Evolutionary conservation across 2,329 filamentous ascomycete genomes (phyloP).

Genomic region (Microsporum audouinii): DNA sequence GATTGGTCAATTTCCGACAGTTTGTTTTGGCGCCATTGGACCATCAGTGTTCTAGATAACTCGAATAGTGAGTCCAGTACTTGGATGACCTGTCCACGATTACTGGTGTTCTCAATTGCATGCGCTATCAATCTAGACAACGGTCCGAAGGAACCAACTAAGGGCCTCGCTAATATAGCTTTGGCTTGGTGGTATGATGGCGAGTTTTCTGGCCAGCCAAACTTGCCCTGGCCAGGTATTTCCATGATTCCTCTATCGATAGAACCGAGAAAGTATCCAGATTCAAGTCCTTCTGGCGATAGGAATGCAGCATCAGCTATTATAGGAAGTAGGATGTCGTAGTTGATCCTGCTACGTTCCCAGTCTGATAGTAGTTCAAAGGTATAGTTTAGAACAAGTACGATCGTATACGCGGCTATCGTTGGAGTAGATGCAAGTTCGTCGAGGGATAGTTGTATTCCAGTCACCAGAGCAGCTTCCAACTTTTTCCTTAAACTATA

Average conservation of each 20-base stretch:
- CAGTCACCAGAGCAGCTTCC: conserved; percentile 61
- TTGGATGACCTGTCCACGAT: conserved; percentile 33
- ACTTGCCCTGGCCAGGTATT: conserved; percentile 38
- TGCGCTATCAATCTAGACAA: conserved; percentile 53
- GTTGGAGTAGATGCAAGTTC: conserved; percentile 43
- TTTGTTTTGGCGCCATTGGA: conserved; percentile 63
- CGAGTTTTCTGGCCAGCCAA: conserved; percentile 55
- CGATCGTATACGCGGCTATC: conserved; percentile 43
- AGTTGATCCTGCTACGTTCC: conserved; percentile 50
- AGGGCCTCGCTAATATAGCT: conserved; percentile 44
- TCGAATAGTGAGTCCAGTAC: conserved; percentile 50
- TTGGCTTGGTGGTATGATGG: conserved; percentile 47
- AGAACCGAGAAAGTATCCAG: conserved; percentile 60
- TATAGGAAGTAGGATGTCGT: conserved; percentile 58
- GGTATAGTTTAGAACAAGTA: conserved; percentile 63
- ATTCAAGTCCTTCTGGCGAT: conserved; percentile 60
- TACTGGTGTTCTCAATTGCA: conserved; percentile 45
- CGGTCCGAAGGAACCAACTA: conserved; percentile 51
- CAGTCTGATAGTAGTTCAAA: conserved; percentile 58
- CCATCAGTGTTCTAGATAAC: conserved; percentile 55
- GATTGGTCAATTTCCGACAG: conserved; percentile 61
- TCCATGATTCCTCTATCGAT: conserved; percentile 57
- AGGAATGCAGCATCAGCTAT: conserved; percentile 57
- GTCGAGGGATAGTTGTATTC: conserved; percentile 61
- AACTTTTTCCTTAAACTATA: conserved; percentile 53